A percentile compares a stretch with the other conserved stretches of the same genome.
Conservation (phyloP, 2,329 filamentous ascomycete genomes). For the Exophiala sp. region DNA sequence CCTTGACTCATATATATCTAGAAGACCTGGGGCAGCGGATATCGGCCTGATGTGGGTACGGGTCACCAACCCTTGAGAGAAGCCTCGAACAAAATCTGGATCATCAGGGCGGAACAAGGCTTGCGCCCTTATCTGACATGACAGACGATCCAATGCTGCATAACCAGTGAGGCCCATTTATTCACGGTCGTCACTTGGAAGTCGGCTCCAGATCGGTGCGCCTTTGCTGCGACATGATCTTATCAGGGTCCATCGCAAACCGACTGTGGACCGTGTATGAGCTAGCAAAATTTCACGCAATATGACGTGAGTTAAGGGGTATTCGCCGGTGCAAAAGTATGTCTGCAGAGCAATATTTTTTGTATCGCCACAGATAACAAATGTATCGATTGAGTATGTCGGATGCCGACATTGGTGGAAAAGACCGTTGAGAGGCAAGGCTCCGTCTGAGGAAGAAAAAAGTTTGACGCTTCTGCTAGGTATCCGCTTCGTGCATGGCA, state of each 20-base stretch:
- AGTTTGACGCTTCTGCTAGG: not conserved
- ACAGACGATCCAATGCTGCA: not conserved
- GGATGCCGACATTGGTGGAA: not conserved
- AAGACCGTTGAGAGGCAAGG: not conserved
- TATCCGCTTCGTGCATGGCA: not conserved
- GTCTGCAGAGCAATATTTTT: not conserved
- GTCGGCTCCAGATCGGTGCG: conserved; percentile 3
- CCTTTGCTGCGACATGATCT: conserved; percentile 9
- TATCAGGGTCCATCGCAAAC: conserved; percentile 1
- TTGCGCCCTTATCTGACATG: not conserved
- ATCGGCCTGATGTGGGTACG: not conserved
- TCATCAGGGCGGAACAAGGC: not conserved
- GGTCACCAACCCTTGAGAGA: not conserved
- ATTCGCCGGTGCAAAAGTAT: not conserved
- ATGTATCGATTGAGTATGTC: not conserved
- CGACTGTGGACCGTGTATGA: not conserved
- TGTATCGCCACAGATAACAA: conserved; percentile 12
- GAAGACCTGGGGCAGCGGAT: not conserved
- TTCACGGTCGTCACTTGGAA: not conserved
- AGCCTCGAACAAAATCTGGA: not conserved
- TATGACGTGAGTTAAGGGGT: not conserved
- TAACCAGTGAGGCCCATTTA: not conserved
- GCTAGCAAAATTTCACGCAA: not conserved
- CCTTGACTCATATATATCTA: conserved; percentile 21
- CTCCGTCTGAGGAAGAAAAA: not conserved